Conservation (phyloP, 2,329 filamentous ascomycete species). For the Aspergillus tubingensis region DNA sequence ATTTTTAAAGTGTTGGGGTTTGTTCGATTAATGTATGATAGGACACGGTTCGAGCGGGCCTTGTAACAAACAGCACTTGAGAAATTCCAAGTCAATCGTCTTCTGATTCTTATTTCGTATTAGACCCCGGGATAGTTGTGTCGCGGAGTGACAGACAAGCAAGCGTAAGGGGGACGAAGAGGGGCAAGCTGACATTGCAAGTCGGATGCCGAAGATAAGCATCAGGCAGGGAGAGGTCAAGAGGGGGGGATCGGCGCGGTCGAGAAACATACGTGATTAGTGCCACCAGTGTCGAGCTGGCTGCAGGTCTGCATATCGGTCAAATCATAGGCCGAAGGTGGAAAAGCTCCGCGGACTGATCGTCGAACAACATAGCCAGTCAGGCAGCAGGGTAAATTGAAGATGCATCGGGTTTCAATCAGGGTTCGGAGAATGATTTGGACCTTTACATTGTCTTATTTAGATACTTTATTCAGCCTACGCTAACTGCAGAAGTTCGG, state of each 20-base stretch:
- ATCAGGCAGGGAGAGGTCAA: not conserved
- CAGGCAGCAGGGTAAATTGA: not conserved
- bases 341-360: not conserved
- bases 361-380: not conserved
- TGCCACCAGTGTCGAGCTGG: not conserved
- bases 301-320: not conserved
- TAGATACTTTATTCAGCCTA: not conserved
- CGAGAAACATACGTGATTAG: not conserved
- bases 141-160: not conserved
- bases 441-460: not conserved
- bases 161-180: not conserved
- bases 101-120: not conserved
- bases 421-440: not conserved
- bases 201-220: not conserved
- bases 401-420: not conserved
- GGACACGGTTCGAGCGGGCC: slow-evolving; percentile 42
- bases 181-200: not conserved
- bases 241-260: not conserved
- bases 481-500: not conserved
- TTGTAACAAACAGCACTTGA: slow-evolving; percentile 42
- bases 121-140: not conserved
- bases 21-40: slow-evolving; percentile 43
- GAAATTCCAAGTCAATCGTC: slow-evolving; percentile 18
- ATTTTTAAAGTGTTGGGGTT: slow-evolving; percentile 34
- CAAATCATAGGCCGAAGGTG: not conserved